Evolutionary conservation across 768 basidiomycete species (phyloP).

Genomic region (Pleurotus citrinopileatus): DNA sequence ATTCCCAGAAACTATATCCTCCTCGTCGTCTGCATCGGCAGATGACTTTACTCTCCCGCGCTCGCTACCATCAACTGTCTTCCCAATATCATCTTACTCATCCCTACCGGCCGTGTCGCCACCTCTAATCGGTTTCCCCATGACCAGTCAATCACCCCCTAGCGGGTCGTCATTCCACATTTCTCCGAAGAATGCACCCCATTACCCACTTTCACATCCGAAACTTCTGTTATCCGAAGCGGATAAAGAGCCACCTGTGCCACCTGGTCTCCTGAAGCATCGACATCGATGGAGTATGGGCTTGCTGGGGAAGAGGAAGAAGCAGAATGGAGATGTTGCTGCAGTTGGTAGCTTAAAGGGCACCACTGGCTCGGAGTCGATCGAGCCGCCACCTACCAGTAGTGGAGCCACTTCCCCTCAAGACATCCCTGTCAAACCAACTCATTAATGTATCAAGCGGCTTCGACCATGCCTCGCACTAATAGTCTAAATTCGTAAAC

Average conservation of each 20-base stretch:
- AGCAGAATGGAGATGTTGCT: background rate
- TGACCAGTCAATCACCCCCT: background rate
- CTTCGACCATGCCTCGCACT: too few species aligned
- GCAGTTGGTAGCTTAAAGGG: background rate
- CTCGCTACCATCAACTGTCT: background rate
- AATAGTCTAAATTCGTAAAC: too few species aligned
- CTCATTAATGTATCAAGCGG: too few species aligned
- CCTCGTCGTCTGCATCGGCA: background rate
- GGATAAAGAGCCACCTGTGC: slow-evolving; percentile 21
- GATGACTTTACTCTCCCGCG: background rate
- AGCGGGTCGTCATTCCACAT: background rate
- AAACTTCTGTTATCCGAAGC: slow-evolving; percentile 17
- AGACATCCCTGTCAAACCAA: background rate
- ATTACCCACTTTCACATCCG: slow-evolving; percentile 20
- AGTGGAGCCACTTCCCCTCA: background rate
- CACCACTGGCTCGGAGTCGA: background rate
- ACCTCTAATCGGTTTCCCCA: background rate
- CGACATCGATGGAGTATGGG: slow-evolving; percentile 20
- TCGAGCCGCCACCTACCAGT: background rate
- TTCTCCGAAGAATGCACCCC: background rate
- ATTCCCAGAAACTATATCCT: slow-evolving; percentile 19
- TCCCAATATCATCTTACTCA: background rate
- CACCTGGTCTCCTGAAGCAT: slow-evolving; percentile 26
- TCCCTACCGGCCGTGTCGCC: background rate
- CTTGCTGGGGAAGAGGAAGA: slow-evolving; percentile 8